Percentiles rank a stretch among this genome's conserved stretches.
phyloP scores from a whole-genome alignment of 345 rosid species.

The Balakata baccata region DNA sequence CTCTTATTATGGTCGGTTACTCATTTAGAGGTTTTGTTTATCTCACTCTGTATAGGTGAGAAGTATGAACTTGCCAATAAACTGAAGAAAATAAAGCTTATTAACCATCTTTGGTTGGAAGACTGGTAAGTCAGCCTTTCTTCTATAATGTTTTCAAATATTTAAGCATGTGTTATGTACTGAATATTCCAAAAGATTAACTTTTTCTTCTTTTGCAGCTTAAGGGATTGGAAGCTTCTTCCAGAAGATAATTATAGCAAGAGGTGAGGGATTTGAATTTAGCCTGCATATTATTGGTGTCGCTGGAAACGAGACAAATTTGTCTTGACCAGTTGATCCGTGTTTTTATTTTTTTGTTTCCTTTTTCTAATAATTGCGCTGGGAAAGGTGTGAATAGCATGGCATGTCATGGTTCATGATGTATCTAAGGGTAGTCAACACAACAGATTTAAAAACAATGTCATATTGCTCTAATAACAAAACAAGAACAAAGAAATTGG shows the following conservation, averaged over 20 bases:
- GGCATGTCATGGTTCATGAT: no score
- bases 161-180: neutral
- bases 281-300: neutral
- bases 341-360: neutral
- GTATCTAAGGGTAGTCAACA: no score
- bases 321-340: neutral
- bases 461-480: neutral
- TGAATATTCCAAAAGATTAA: neutral
- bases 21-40: neutral
- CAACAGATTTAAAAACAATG: neutral
- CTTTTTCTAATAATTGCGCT: no score
- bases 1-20: neutral
- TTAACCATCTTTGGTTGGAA: conserved; percentile 90
- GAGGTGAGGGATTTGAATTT: conserved; percentile 48
- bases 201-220: conserved; percentile 41
- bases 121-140: conserved; percentile 55
- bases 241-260: conserved; percentile 66
- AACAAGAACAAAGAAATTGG: neutral
- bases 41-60: conserved; percentile 52
- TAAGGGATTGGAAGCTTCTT: conserved; percentile 82
- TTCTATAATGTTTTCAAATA: neutral
- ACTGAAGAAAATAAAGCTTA: conserved; percentile 68
- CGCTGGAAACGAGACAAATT: neutral
- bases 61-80: conserved; percentile 89
- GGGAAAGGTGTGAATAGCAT: no score